Conservation (phyloP, 768 basidiomycete species). For the Gloeophyllum trabeum region DNA sequence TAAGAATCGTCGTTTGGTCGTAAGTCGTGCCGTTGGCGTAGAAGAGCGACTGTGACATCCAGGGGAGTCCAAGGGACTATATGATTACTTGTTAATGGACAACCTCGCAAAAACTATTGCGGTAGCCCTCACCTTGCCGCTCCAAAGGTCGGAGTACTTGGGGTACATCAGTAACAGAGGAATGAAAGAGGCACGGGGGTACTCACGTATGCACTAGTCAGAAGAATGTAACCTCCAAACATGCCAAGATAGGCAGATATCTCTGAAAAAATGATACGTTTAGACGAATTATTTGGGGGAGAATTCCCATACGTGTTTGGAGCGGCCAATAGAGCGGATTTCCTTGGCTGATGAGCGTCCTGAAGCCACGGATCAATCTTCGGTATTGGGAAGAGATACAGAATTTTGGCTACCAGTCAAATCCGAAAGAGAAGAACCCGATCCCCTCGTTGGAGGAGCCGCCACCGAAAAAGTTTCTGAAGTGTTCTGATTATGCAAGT, state of each 20-base stretch:
- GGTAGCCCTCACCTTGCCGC: conserved; percentile 20
- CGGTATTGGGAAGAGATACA: no score
- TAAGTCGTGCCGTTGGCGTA: conserved; percentile 22
- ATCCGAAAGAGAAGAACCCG: conserved; percentile 33
- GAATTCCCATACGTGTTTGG: conserved; percentile 30
- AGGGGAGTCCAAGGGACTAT: conserved; percentile 3
- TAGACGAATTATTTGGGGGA: neutral
- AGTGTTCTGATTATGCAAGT: no score
- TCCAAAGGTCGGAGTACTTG: conserved; percentile 29
- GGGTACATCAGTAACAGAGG: conserved; percentile 4
- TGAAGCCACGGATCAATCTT: no score
- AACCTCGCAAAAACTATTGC: neutral
- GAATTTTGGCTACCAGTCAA: conserved; percentile 31
- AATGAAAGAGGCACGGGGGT: neutral
- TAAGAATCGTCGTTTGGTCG: conserved; percentile 30
- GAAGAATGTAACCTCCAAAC: conserved; percentile 31
- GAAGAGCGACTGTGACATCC: conserved; percentile 37
- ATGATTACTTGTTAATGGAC: neutral
- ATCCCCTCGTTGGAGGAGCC: conserved; percentile 42
- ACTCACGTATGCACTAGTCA: conserved; percentile 23
- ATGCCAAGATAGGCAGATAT: conserved; percentile 36
- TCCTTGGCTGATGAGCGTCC: conserved; percentile 43
- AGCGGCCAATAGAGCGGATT: conserved; percentile 44
- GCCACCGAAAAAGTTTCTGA: conserved; percentile 24
- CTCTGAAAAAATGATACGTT: conserved; percentile 14